Base-by-base conservation (phyloP, 2,329 filamentous ascomycete species). In the Sclerotinia trifoliorum region DNA sequence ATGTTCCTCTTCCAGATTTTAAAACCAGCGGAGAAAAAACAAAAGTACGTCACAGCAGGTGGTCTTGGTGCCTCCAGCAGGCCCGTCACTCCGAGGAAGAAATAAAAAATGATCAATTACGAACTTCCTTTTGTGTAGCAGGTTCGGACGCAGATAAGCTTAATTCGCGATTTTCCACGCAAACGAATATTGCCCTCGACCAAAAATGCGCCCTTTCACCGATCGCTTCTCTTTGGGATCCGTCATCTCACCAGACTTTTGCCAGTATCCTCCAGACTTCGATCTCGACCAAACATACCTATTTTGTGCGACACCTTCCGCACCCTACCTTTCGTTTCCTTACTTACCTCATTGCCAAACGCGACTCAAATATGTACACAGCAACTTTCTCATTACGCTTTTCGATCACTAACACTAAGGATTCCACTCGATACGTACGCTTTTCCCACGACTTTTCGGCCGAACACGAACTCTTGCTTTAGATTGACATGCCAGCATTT, bases 21-120 rank as follows among this genome's bases (percentile, higher is more conserved):
- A 84, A 99, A 98, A 86, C 95, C 95, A 78, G 95, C 95, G 81
- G 95, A 99, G 88, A 99, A 99, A 90, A 99, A 99, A 90, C 94
- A 97, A 92, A 98, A 98, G 94, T 98, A 96, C 86, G 94, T 96
- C 80, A 86, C 88, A 83, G 85, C 84, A 83, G 85, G 85, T 83
- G 85, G 86, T 83, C 85, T 90, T 81, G 88, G 86, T 83, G 48
- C 65, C 56, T 67, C 65, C 48, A 85, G 86, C 84, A 86, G 85
- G 83, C 86, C 87, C 80, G 84, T 86, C 81, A 89, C 87, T 86
- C 86, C 88, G 81, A 84, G 86, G 83, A 91, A 89, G 81, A 85
- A 86, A 85, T 86, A 82, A 89, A 89, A 83, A 70, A 86, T 87
- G 83, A 85, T 83, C 84, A 85, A 83, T 90, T 77, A 76, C 89